Base-by-base conservation (phyloP, 2,329 filamentous ascomycete genomes). In the Botrytis pseudocinerea region DNA sequence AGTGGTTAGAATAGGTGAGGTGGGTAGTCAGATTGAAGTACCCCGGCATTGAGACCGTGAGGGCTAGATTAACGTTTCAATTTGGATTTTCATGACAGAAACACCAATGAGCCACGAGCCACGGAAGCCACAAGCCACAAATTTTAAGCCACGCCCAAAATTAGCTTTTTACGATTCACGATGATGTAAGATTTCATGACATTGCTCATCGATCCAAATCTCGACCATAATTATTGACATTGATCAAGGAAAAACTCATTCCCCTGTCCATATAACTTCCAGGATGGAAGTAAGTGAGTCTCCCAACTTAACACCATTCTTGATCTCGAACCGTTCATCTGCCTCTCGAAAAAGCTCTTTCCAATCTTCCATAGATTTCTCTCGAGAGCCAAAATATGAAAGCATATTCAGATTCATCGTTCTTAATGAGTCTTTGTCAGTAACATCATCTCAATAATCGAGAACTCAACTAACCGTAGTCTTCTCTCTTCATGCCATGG, bases 321-420 rank as follows among this genome's bases (percentile, higher is more conserved):
- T 57, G n/a, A 70, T 42, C 46, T 59, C 54, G 20, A 70, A 70
- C 32, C 68, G 54, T 28, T 61, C 54, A 57, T 71, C 69, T 14
- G 60, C 69, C 38, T 44, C 35, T 12, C n/a, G 35, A 4, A 71
- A 71, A n/a, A 71, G 9, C 20, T 40, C 69, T 32, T 22, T 40
- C 60, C 69, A 71, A 48, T 71, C 69, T 22, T 44, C 60, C 20
- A 71, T 18, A 28, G 69, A 64, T n/a, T 42, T 65, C 60, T 71
- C 69, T 14, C 44, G 60, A 22, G 69, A 63, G 42, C 61, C 61
- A 65, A 71, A 71, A 25, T 57, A 66, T 18, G 60, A 72, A 22
- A 68, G 46, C 70, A 72, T 72, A 22, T 59, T 68, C 25, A 72
- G 20, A 57, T 72, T 38, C 51, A 72, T 66, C 35, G 48, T 35